Base-by-base conservation (phyloP, 495 filamentous ascomycete genomes). In the Penicillium waksmanii region DNA sequence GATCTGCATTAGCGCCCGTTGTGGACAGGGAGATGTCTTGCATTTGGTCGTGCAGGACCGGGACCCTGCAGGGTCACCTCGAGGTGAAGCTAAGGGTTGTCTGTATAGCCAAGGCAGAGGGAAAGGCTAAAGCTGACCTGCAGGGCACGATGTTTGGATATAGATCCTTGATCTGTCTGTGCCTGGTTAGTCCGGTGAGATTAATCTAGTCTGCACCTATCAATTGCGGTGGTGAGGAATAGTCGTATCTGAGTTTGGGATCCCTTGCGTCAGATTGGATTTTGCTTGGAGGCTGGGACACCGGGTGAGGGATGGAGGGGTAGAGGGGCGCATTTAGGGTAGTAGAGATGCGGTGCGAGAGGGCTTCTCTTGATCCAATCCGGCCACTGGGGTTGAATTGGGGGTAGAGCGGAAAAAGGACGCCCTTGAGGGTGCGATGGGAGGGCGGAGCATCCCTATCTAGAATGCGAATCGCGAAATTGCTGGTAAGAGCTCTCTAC, bases 251-350 rank as follows among this genome's bases (percentile, higher is more conserved):
- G 23, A 25, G 17, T 51, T 48, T 17, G 12, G 4, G 55, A 62
- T 33, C 66, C 70, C 70, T 73, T 73, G 67, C 70, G 34, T 68
- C 53, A 33, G 46, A 58, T 53, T 48, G 60, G 56, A 64, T 53
- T 34, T 27, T 48, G 44, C 34, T 21, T 49, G 36, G 53, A 43
- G 18, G 25, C 48, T 34, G 40, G 51, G 35, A 21, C 10, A 38
- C 25, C 53, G 23, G 31, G 42, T 18, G 35, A 56, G 55, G 56
- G 38, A 27, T 8, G 11, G 15, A 34, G 43, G 49, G 51, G 40
- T 35, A 49, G 44, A 25, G 52, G 50, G 51, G 46, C 54, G 18
- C 17, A 34, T 17, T 15, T 25, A 5, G 13, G 27, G 27, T 36
- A 35, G 17, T 10, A 15, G 3, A 19, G 15, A 48, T 44, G 1